Conservation (phyloP, 345 rosid genomes). For the Gossypium longicalyx region DNA sequence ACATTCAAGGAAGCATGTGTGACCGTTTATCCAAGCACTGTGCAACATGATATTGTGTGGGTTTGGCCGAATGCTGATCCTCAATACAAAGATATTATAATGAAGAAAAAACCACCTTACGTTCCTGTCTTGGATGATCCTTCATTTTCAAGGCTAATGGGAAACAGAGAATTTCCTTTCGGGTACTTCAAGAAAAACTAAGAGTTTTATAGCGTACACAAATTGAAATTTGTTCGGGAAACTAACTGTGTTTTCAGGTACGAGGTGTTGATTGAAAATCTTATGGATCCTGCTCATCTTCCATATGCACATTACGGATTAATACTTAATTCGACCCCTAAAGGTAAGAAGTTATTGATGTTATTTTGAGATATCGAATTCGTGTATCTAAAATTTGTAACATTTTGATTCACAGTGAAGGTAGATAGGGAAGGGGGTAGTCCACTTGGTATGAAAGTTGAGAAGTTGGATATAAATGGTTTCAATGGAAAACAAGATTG, state of each 20-base stretch:
- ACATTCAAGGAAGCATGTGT: slow-evolving; percentile 75
- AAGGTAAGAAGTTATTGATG: slow-evolving; percentile 29
- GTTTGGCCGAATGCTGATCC: slow-evolving; percentile 91
- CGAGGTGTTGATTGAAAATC: slow-evolving; percentile 75
- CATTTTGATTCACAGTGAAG: slow-evolving; percentile 40
- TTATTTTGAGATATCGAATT: not conserved
- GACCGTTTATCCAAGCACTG: slow-evolving; percentile 62
- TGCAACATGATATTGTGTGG: slow-evolving; percentile 86
- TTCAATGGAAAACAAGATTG: slow-evolving; percentile 56
- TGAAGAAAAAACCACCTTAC: slow-evolving; percentile 63
- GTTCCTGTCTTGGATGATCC: slow-evolving; percentile 78
- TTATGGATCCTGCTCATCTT: slow-evolving; percentile 94
- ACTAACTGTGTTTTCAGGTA: slow-evolving; percentile 43
- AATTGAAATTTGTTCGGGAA: not conserved
- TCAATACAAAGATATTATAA: slow-evolving; percentile 52
- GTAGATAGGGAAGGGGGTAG: slow-evolving; percentile 87
- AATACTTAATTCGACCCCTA: slow-evolving; percentile 37
- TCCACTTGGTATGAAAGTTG: slow-evolving; percentile 52
- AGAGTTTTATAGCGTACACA: not conserved
- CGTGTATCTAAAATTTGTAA: slow-evolving; percentile 1
- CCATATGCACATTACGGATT: slow-evolving; percentile 87
- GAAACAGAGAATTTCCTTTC: slow-evolving; percentile 72
- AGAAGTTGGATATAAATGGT: slow-evolving; percentile 46
- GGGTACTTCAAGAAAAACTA: slow-evolving; percentile 24
- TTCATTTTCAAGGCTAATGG: slow-evolving; percentile 51